Base-by-base conservation (phyloP, 257 asterid genomes). In the Leptodermis oblonga region DNA sequence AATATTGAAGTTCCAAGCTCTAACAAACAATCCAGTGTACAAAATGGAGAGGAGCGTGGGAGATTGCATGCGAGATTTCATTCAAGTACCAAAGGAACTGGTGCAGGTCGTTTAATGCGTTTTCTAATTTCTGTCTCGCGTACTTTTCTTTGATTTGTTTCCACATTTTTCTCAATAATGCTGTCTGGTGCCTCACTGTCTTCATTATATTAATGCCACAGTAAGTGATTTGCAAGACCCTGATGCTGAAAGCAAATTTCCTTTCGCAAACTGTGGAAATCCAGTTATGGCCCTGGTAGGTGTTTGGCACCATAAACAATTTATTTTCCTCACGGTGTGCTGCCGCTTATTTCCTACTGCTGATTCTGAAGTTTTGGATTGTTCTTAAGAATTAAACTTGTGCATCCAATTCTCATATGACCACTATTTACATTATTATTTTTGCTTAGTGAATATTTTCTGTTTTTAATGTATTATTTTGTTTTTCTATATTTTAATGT, bases 241-340 rank as follows among this genome's bases (percentile, higher is more conserved):
- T 78, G 92, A 84, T 72, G 45, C 83, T 39, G 90, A 84, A 67
- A 79, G 70, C 78, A 72, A 82, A 55, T 78, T 93, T 78, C 97
- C 95, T 73, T 90, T 93, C 74, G 73, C 84, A 51, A 78, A 84
- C 69, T 78, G 87, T 70, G 96, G 83, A 62, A 93, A 93, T 80
- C 96, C 99, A 30, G 97, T 90, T 67, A 90, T 89, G 95, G 75
- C 84, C 75, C 82, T 88, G 96, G 99, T 93, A 76, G 58, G 62
- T 67, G 49, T 6, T 60, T 42, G 63, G 33, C 20, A 26, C 62
- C 49, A 62, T 33, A n/a, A n/a, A 33, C 11, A 18, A 18, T 11
- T 12, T 31, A 22, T 51, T 65, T 45, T 22, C 20, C 30, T 65
- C 15, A 63, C n/a, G 54, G 34, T 39, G 1, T 72, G 9, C 22